Evolutionary conservation across 2,329 filamentous ascomycete species (phyloP).

Genomic region (Albifimbria verrucaria): DNA sequence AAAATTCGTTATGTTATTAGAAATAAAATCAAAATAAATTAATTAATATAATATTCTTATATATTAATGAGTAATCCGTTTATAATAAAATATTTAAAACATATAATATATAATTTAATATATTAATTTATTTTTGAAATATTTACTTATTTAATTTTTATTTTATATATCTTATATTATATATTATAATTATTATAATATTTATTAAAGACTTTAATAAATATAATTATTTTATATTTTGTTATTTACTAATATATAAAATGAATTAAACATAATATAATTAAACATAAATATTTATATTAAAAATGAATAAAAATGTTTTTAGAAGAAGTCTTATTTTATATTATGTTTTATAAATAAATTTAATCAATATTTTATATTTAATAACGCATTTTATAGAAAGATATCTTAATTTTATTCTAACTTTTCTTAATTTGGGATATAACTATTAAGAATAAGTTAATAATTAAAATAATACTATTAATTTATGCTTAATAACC

Average conservation of each 20-base stretch:
- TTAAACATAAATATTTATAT: neutral
- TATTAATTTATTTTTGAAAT: neutral
- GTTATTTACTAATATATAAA: neutral
- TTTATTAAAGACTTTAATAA: neutral
- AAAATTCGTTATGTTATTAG: constrained; percentile 1
- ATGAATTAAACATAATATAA: neutral
- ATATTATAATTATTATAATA: neutral
- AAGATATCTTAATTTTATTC: no score
- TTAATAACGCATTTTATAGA: neutral
- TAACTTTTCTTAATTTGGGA: no score
- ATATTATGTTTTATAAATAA: neutral
- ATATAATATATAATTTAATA: neutral
- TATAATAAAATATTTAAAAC: neutral
- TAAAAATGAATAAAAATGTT: neutral
- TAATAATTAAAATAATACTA: no score
- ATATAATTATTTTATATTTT: neutral
- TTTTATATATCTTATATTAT: neutral
- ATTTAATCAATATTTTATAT: constrained; percentile 1
- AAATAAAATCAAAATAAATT: neutral
- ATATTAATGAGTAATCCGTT: neutral
- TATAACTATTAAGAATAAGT: no score
- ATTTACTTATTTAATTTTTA: neutral
- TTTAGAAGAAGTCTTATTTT: neutral
- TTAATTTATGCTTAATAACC: no score
- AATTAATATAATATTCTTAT: neutral